Evolutionary conservation across 2,329 filamentous ascomycete genomes (phyloP).

Genomic region (Magnaporthales sp.): DNA sequence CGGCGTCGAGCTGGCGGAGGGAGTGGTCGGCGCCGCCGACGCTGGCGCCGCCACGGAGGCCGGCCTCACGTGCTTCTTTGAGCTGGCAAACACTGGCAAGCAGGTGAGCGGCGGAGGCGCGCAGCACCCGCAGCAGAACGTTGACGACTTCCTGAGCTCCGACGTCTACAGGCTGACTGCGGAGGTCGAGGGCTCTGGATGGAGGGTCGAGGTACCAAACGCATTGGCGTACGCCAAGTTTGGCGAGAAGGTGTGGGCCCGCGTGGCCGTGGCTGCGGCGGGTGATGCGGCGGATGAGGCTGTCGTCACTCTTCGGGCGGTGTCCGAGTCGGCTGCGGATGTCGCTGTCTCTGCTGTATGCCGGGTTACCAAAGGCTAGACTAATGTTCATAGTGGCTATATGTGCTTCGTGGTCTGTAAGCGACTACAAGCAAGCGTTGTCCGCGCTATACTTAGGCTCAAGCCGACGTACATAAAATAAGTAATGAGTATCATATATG

Average conservation of each 20-base stretch:
- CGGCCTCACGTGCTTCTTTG: slow-evolving; percentile 35
- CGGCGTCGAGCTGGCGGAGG: slow-evolving; percentile 28
- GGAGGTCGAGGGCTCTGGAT: slow-evolving; percentile 32
- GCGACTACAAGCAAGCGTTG: too few species aligned
- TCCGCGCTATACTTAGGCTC: too few species aligned
- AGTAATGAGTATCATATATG: too few species aligned
- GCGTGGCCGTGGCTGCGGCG: slow-evolving; percentile 31
- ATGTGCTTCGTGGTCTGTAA: too few species aligned
- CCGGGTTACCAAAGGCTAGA: slow-evolving; percentile 17
- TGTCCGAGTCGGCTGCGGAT: slow-evolving; percentile 32
- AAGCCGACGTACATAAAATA: too few species aligned
- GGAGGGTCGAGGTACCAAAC: slow-evolving; percentile 34
- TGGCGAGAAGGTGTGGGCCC: slow-evolving; percentile 26
- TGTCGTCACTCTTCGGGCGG: slow-evolving; percentile 32
- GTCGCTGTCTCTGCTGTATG: slow-evolving; percentile 22
- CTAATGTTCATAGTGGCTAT: background rate
- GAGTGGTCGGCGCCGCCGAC: slow-evolving; percentile 14
- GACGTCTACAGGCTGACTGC: slow-evolving; percentile 40
- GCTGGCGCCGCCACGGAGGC: slow-evolving; percentile 16
- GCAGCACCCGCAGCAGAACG: slow-evolving; percentile 21
- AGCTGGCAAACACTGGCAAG: slow-evolving; percentile 35
- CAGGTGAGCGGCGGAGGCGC: slow-evolving; percentile 15
- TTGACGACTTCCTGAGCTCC: slow-evolving; percentile 28
- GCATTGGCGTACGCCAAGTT: slow-evolving; percentile 30
- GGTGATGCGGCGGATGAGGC: slow-evolving; percentile 22